These are phyloP conservation scores for Colletotrichum theobromicola DNA, from an alignment of 2,329 filamentous ascomycete species.

Conservation along the genomic window DNA sequence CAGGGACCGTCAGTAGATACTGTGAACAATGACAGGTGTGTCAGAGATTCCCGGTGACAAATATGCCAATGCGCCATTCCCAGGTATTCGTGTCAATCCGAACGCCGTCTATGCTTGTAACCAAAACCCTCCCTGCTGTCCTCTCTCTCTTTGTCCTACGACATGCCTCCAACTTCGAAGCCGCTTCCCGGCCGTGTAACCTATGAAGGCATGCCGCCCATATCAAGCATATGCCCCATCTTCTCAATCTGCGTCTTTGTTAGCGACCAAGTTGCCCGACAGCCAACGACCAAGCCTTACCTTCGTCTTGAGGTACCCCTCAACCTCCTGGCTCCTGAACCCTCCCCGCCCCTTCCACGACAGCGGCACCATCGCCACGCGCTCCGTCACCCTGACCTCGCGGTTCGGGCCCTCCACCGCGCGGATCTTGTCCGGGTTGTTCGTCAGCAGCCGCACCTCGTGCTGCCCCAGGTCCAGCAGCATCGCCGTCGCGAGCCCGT, in stretches of 20 bases:
- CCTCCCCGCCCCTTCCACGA: slow-evolving; percentile 89
- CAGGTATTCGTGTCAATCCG: slow-evolving; percentile 19
- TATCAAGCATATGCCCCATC: slow-evolving; percentile 82
- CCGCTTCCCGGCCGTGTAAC: background rate
- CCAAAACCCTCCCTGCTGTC: background rate
- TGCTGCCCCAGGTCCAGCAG: slow-evolving; percentile 81
- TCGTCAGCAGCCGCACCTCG: slow-evolving; percentile 85
- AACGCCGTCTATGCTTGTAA: slow-evolving; percentile 19
- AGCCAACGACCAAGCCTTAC: slow-evolving; percentile 54
- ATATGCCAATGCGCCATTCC: slow-evolving; percentile 12
- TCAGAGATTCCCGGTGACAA: background rate
- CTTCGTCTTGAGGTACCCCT: slow-evolving; percentile 95
- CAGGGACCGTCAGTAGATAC: background rate
- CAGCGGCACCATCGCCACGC: slow-evolving; percentile 93
- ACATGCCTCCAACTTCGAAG: background rate
- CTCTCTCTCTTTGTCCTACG: background rate
- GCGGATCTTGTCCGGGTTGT: slow-evolving; percentile 96
- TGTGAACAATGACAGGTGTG: background rate
- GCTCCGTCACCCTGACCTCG: slow-evolving; percentile 85
- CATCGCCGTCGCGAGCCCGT: slow-evolving; percentile 96
- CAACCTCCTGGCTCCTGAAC: slow-evolving; percentile 86
- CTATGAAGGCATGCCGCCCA: slow-evolving; percentile 37
- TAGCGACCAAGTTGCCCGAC: background rate
- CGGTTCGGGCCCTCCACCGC: slow-evolving; percentile 91
- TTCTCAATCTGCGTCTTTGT: slow-evolving; percentile 70